Conservation (phyloP, 306 rosid genomes). For the Begonia fuchsioides region DNA sequence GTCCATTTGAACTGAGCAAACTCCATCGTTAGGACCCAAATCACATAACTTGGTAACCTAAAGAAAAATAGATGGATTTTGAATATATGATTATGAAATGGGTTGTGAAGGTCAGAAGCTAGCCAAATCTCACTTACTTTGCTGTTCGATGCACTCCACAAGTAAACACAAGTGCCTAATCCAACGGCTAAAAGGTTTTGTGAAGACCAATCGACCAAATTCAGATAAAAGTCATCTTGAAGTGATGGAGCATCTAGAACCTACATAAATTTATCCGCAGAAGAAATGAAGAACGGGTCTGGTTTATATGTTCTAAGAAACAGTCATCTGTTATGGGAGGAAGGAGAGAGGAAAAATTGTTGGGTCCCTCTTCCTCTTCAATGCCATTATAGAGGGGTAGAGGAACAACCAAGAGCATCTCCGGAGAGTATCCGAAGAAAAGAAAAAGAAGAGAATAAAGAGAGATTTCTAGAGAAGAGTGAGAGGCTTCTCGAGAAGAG, state of each 20-base stretch:
- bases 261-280: conserved; percentile 22
- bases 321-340: too few relatives aligned
- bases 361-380: too few relatives aligned
- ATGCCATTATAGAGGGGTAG: too few relatives aligned
- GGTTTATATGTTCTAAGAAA: not conserved
- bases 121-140: conserved; percentile 45
- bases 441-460: too few relatives aligned
- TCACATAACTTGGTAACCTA: conserved; percentile 94
- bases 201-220: conserved; percentile 98
- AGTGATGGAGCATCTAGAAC: conserved; percentile 98
- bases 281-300: not conserved
- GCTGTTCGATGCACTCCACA: conserved; percentile 95
- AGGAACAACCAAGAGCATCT: too few relatives aligned
- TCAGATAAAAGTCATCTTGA: conserved; percentile 96
- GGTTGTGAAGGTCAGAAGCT: not conserved
- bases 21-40: conserved; percentile 92
- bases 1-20: conserved; percentile 99
- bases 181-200: conserved; percentile 95
- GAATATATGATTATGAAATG: not conserved
- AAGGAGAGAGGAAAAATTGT: too few relatives aligned
- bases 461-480: too few relatives aligned
- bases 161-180: conserved; percentile 86
- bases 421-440: too few relatives aligned
- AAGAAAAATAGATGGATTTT: conserved; percentile 1
- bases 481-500: too few relatives aligned